Evolutionary conservation across 441 rosid genomes (phyloP).

Genomic region (Gossypium laxum): DNA sequence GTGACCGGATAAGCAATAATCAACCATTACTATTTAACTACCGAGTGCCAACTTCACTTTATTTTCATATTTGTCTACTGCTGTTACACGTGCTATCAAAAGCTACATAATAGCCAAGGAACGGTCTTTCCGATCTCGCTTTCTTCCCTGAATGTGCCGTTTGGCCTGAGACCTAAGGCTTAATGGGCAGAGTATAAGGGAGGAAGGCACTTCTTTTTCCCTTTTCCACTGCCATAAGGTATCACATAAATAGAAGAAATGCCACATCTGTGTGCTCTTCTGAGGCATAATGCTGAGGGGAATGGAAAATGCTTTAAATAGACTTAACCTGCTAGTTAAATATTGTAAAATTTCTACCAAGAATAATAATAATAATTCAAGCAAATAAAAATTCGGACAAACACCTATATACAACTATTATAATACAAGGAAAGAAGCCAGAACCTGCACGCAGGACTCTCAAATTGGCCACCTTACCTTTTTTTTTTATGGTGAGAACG

Average conservation of each 20-base stretch:
- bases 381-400: neutral
- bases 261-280: neutral
- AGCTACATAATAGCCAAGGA: neutral
- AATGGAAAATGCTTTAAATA: neutral
- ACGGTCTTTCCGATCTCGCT: neutral
- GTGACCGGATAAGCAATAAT: neutral
- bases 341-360: constrained; percentile 12
- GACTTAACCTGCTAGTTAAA: constrained; percentile 16
- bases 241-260: neutral
- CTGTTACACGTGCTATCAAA: neutral
- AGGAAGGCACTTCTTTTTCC: neutral
- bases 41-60: neutral
- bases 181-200: neutral
- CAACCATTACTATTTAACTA: neutral
- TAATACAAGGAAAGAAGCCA: constrained; percentile 25
- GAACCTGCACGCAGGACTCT: constrained; percentile 20
- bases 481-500: constrained; percentile 1
- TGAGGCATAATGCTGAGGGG: neutral
- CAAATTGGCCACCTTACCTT: constrained; percentile 13
- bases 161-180: neutral
- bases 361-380: neutral
- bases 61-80: neutral
- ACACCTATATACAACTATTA: constrained; percentile 24
- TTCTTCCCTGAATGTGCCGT: neutral
- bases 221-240: neutral